Evolutionary conservation across 768 basidiomycete genomes (phyloP).

Genomic region (Pholiota microspora): DNA sequence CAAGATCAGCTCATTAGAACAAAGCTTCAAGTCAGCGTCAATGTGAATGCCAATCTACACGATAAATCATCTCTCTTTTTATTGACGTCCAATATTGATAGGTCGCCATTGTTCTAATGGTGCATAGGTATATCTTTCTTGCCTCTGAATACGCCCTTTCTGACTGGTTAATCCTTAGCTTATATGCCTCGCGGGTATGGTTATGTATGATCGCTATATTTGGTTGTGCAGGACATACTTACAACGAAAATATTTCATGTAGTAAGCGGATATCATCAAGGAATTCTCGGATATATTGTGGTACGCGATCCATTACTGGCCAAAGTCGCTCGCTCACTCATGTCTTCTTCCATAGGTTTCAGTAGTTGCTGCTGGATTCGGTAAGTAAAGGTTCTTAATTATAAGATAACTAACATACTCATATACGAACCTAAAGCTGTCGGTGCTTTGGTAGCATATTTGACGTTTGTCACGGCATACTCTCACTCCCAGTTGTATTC

Average conservation of each 20-base stretch:
- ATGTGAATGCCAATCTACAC: conserved; percentile 7
- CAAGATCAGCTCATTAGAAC: too few relatives aligned
- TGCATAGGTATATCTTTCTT: conserved; percentile 8
- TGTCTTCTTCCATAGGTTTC: neutral
- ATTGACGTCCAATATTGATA: neutral
- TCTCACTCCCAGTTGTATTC: too few relatives aligned
- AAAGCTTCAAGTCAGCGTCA: conserved; percentile 12
- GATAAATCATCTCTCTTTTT: too few relatives aligned
- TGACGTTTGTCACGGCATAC: neutral
- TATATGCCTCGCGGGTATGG: conserved; percentile 17
- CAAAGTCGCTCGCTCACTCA: neutral
- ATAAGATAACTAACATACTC: neutral
- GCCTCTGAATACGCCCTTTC: too few relatives aligned
- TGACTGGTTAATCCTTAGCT: neutral
- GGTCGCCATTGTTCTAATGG: conserved; percentile 12
- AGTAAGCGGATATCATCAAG: conserved; percentile 12
- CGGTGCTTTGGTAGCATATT: neutral
- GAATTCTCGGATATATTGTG: conserved; percentile 2
- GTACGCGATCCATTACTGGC: neutral
- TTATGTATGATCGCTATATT: conserved; percentile 5
- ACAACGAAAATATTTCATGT: neutral
- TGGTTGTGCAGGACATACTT: neutral
- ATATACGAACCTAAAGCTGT: neutral
- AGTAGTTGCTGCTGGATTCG: neutral
- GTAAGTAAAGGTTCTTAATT: neutral